Evolutionary conservation across 2,329 filamentous ascomycete genomes (phyloP), one percentile per base, ranked within the genome.

Genomic region (Fusarium vanettenii): DNA sequence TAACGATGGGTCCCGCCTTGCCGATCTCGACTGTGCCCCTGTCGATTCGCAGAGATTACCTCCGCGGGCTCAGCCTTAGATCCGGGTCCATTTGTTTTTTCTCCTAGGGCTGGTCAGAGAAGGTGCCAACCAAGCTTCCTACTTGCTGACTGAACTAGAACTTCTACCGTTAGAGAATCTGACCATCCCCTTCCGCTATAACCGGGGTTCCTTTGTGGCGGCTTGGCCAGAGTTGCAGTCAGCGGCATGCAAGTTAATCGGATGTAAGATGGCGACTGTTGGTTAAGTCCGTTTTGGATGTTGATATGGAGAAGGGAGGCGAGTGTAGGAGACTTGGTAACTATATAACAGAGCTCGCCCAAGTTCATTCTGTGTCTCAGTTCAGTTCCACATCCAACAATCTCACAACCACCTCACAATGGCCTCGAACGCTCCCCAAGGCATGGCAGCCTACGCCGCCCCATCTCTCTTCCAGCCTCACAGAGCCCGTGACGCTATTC

Each of bases 401-500:
- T 27, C 29, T 41, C 29, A 29, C 16, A 62, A 33, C 35, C 39
- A 22, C 29, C 33, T 37, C 22, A 39, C 59, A 35, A 72, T 72
- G 70, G 50, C 62, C 22, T 69, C 45, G 18, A 66, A 39, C 52
- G 60, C 41, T 18, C 61, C 59, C 25, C 50, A 79, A 33, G 83
- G 84, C 68, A 86, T 87, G 85, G 73, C 74, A 41, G 81, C 81
- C 45, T 87, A 87, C 69, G 79, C 82, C 45, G 84, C 82, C 6
- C 84, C 85, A 1, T 86, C 84, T 16, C 81, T 88, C 48, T 81
- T 86, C 78, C 86, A 88, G 71, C 86, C 86, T 35, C 85, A 86
- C 74, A 79, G 82, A 60, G 81, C 82, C 3, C 82, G 86, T 10
- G 82, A 86, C 29, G 86, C 86, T 35, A 81, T 88, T 55, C 82